phyloP scores from a whole-genome alignment of 1,284 basidiomycete species.

The Ustilago crameri region DNA sequence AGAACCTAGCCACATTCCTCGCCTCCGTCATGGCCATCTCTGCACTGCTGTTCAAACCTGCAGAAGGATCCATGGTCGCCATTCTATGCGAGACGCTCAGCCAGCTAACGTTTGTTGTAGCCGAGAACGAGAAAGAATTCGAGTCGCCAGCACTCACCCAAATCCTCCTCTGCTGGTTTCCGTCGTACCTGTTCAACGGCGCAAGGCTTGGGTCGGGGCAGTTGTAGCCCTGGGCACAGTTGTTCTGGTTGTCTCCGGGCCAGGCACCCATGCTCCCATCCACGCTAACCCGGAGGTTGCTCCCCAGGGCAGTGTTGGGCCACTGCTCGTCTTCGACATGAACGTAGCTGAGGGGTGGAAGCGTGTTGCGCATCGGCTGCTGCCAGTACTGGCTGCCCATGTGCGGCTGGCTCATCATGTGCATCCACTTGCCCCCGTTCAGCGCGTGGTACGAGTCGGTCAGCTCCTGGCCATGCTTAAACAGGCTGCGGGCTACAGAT shows the following conservation, averaged over 20 bases:
- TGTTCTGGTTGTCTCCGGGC: constrained; percentile 42
- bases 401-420: constrained; percentile 37
- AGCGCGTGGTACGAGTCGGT: constrained; percentile 23
- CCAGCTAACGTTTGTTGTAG: constrained; percentile 22
- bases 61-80: neutral
- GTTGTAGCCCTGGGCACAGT: constrained; percentile 35
- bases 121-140: constrained; percentile 15
- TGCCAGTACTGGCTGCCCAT: constrained; percentile 42
- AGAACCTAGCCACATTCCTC: constrained; percentile 1
- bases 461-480: constrained; percentile 16
- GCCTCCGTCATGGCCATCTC: neutral
- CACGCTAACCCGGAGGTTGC: constrained; percentile 23
- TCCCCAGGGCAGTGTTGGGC: constrained; percentile 22
- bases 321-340: constrained; percentile 12
- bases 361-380: constrained; percentile 33
- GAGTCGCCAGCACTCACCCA: constrained; percentile 28
- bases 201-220: constrained; percentile 23
- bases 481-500: constrained; percentile 6
- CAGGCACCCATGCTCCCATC: constrained; percentile 40
- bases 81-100: constrained; percentile 16
- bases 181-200: constrained; percentile 19
- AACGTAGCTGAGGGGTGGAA: constrained; percentile 9
- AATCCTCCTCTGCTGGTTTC: constrained; percentile 18
- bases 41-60: neutral
- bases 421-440: constrained; percentile 21